Conservation (phyloP, 1,284 basidiomycete species). For the Melanopsichium pennsylvanicum region DNA sequence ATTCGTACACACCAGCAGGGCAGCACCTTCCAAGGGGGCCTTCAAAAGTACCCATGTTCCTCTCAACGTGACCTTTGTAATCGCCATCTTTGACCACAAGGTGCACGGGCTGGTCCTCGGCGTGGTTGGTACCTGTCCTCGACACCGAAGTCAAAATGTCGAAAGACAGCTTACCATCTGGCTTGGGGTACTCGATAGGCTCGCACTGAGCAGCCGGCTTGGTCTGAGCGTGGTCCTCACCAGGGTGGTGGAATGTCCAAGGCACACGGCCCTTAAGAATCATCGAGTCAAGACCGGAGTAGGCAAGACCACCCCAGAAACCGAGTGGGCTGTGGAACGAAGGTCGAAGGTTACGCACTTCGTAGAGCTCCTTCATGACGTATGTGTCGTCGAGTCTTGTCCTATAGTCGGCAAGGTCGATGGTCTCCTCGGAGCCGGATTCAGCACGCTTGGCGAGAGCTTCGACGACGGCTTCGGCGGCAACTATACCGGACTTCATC, state of each 20-base stretch:
- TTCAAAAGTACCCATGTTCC: slow-evolving; percentile 77
- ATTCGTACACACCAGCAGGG: slow-evolving; percentile 97
- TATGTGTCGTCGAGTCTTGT: slow-evolving; percentile 79
- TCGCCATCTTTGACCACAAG: slow-evolving; percentile 71
- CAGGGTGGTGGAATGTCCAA: slow-evolving; percentile 85
- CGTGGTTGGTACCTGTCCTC: slow-evolving; percentile 93
- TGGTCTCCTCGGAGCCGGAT: slow-evolving; percentile 60
- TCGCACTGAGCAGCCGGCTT: slow-evolving; percentile 70
- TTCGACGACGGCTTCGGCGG: slow-evolving; percentile 85
- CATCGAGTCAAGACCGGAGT: slow-evolving; percentile 88
- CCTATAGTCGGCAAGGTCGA: slow-evolving; percentile 83
- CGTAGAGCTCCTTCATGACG: slow-evolving; percentile 86
- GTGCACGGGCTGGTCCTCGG: slow-evolving; percentile 93
- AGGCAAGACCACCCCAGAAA: slow-evolving; percentile 85
- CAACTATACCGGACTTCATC: slow-evolving; percentile 99
- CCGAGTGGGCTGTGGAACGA: slow-evolving; percentile 87
- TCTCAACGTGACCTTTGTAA: slow-evolving; percentile 73
- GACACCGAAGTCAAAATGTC: slow-evolving; percentile 90
- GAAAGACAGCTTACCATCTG: slow-evolving; percentile 89
- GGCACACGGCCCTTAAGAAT: slow-evolving; percentile 85
- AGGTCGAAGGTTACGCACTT: slow-evolving; percentile 91
- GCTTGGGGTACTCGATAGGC: slow-evolving; percentile 88
- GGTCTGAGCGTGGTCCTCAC: slow-evolving; percentile 72
- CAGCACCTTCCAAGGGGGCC: slow-evolving; percentile 88
- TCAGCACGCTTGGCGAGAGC: slow-evolving; percentile 69